These are phyloP conservation scores for Diaporthe ampelina DNA, from an alignment of 2,329 filamentous ascomycete genomes.

Conservation along the genomic window DNA sequence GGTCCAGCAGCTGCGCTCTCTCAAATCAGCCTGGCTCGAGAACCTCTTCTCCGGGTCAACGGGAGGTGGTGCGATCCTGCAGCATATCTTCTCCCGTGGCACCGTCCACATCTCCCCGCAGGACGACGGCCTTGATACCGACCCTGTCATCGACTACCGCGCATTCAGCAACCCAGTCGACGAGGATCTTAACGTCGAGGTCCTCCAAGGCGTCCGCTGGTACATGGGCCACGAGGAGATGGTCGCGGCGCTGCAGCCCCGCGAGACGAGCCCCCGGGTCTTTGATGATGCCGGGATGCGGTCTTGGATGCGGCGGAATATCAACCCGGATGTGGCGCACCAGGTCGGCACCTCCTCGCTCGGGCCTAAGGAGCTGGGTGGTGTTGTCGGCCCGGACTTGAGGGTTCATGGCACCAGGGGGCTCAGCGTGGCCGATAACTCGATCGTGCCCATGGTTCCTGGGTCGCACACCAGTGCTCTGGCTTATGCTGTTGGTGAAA, in stretches of 20 bases:
- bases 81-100: conserved; percentile 31
- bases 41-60: not conserved
- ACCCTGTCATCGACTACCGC: conserved; percentile 56
- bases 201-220: conserved; percentile 53
- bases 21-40: conserved; percentile 11
- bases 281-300: conserved; percentile 27
- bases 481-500: conserved; percentile 35
- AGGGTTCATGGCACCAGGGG: conserved; percentile 26
- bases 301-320: conserved; percentile 1
- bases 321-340: conserved; percentile 30
- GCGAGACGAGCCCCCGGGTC: conserved; percentile 2
- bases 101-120: conserved; percentile 47
- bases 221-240: conserved; percentile 42
- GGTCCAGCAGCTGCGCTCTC: conserved; percentile 19
- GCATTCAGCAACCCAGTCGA: conserved; percentile 56
- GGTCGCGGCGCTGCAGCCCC: conserved; percentile 24
- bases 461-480: conserved; percentile 32
- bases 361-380: conserved; percentile 32
- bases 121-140: conserved; percentile 50
- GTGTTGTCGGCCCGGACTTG: conserved; percentile 34
- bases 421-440: conserved; percentile 37
- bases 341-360: conserved; percentile 27
- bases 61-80: not conserved
- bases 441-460: conserved; percentile 35
- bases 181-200: conserved; percentile 54